Base-by-base conservation (phyloP, 768 basidiomycete genomes). In the Boletus vermiculosoides region DNA sequence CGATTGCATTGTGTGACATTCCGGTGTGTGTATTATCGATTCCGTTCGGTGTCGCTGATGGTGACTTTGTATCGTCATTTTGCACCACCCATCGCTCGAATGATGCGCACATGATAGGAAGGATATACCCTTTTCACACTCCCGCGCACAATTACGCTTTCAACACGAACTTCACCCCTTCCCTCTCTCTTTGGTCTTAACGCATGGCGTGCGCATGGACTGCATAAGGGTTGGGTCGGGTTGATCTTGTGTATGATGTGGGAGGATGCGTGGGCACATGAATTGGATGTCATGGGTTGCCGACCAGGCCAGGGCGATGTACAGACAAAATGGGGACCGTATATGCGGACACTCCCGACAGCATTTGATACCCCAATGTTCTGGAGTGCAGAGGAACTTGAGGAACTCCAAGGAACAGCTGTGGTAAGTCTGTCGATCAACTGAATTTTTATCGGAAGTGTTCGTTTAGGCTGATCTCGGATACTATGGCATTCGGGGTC, bases 211-310 rank as follows among this genome's bases (percentile, higher is more conserved):
- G 71, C 69, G 23, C 70, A 76, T 54, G 72, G 75, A 20, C 71
- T 98, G 56, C 77, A 87, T 50, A 73, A 81, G 54, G 87, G 93
- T 9, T 99, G 97, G 97, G 77, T 81, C 1, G 88, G 89, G 4
- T 74, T 98, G 45, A 98, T 99, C 56, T 77, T 98, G 39, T 91
- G 87, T 60, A 88, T 99, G 86, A 92, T 98, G 90, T 97, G 92
- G 90, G 97, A 99, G 72, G 83, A 82, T 52, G 81, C 85, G 4
- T 79, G 79, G 60, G 85, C 85, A 1, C 55, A 74, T 4, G 91
- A 47, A 83, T 74, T 52, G 92, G 93, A 94, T 42, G 10, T 12
- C 13, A 20, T 34, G 37, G 47, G 50, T 25, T 13, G 69, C 6
- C 28, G 37, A 11, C 49, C 34, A 2, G 18, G 30, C 31, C 36